Base-by-base conservation (phyloP, 306 rosid genomes). In the Casuarina glauca region DNA sequence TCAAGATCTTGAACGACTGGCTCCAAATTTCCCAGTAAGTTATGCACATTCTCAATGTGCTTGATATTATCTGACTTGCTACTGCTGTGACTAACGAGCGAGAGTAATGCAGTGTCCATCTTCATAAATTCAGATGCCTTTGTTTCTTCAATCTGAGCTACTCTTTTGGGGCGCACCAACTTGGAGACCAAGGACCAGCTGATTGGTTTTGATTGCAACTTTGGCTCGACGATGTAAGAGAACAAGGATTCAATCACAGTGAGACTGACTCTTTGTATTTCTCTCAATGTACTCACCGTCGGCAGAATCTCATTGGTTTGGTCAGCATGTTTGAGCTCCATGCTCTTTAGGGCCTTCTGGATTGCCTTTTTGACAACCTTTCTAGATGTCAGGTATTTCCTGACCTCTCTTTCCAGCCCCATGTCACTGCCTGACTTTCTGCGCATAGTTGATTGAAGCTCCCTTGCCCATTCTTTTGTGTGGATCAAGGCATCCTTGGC, bases 141-240 rank as follows among this genome's bases (percentile, higher is more conserved):
- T 61, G 64, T 54, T 74, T 74, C 67, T 57, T 54, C 53, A 16
- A 35, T 58, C 19, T 70, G 83, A 41, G 3, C 38, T 17, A 80
- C 75, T 63, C 81, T 81, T 58, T 70, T 74, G 50, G 75, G 78
- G 20, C 74, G 85, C 75, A 51, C 60, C 78, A 77, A 44, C 80
- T 46, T 77, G 61, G 80, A 80, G 5, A 84, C 10, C 50, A 46
- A 12, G 16, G 52, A 46, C 74, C 80, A 77, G 61, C 17, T 64
- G 7, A 36, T 77, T 48, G 42, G 41, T 43, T 80, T 80, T 41
- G 64, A 2, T 77, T 62, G 72, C 60, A 10, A 54, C 42, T 42
- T 46, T 36, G 71, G 49, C 17, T 74, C 54, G 4, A 48, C 72
- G 8, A 78, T 17, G 8, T 70, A 74, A 5, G 11, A 54, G 38